These are phyloP conservation scores for Lepidium didymum DNA, from an alignment of 345 rosid species.

Conservation along the genomic window DNA sequence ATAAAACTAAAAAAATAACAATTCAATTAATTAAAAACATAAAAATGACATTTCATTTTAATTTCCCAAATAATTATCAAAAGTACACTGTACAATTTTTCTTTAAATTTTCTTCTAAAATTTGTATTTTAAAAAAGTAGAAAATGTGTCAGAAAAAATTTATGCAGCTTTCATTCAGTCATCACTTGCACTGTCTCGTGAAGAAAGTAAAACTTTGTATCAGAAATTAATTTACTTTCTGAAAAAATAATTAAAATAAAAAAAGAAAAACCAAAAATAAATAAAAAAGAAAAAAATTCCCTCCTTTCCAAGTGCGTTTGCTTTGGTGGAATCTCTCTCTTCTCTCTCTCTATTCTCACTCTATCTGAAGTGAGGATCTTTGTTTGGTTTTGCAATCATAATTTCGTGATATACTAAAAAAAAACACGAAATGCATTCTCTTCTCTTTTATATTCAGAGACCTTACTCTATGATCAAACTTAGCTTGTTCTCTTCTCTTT, in stretches of 20 bases:
- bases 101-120: background rate
- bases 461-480: conserved; percentile 29
- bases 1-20: too few relatives aligned
- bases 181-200: conserved; percentile 68
- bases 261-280: too few relatives aligned
- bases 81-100: conserved; percentile 10
- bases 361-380: conserved; percentile 30
- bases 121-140: background rate
- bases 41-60: too few relatives aligned
- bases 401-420: conserved; percentile 7
- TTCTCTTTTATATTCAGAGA: conserved; percentile 12
- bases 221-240: conserved; percentile 6
- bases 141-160: conserved; percentile 24
- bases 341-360: conserved; percentile 6
- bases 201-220: conserved; percentile 30
- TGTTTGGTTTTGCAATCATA: conserved; percentile 36
- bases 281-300: conserved; percentile 21
- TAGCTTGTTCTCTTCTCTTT: conserved; percentile 33
- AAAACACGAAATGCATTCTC: conserved; percentile 11
- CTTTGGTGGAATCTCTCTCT: conserved; percentile 23
- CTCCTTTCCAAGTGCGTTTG: conserved; percentile 32
- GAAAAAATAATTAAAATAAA: background rate
- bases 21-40: too few relatives aligned
- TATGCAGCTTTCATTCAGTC: conserved; percentile 36
- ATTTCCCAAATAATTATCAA: conserved; percentile 15